Percentiles rank a stretch among this genome's conserved stretches.
Evolutionary conservation across 768 basidiomycete genomes (phyloP).

Genomic region (Sarcodon aspratus): DNA sequence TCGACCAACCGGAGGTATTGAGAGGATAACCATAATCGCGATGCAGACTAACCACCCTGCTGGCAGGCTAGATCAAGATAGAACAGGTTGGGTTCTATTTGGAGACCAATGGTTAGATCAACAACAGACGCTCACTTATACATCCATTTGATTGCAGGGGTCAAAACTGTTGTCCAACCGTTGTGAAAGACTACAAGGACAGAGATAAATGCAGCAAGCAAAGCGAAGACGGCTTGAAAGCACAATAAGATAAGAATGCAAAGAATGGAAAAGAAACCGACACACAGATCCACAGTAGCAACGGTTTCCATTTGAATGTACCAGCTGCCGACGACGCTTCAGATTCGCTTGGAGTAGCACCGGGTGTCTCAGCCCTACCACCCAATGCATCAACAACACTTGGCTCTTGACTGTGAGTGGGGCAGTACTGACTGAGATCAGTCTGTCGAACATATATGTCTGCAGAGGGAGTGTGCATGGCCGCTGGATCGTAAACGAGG

Average conservation of each 20-base stretch:
- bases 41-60: conserved; percentile 34
- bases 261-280: neutral
- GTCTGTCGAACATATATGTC: too few species aligned
- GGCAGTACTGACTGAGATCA: too few species aligned
- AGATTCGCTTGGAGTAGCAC: conserved; percentile 23
- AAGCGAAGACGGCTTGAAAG: conserved; percentile 20
- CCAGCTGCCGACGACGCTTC: conserved; percentile 15
- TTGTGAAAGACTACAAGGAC: conserved; percentile 34
- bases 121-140: conserved; percentile 33
- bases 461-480: too few species aligned
- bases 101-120: neutral
- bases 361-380: conserved; percentile 18
- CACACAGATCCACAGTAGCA: conserved; percentile 22
- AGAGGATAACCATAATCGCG: conserved; percentile 29
- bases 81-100: neutral
- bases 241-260: neutral
- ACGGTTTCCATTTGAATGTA: conserved; percentile 19
- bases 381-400: too few species aligned
- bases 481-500: too few species aligned
- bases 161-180: conserved; percentile 57
- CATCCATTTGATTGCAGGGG: conserved; percentile 54
- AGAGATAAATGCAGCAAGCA: conserved; percentile 21
- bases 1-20: conserved; percentile 23
- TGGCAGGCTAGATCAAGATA: conserved; percentile 8
- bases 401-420: too few species aligned